Evolutionary conservation across 192 early-diverging fungal genomes (phyloP).

Genomic region (Funneliformis geosporum): DNA sequence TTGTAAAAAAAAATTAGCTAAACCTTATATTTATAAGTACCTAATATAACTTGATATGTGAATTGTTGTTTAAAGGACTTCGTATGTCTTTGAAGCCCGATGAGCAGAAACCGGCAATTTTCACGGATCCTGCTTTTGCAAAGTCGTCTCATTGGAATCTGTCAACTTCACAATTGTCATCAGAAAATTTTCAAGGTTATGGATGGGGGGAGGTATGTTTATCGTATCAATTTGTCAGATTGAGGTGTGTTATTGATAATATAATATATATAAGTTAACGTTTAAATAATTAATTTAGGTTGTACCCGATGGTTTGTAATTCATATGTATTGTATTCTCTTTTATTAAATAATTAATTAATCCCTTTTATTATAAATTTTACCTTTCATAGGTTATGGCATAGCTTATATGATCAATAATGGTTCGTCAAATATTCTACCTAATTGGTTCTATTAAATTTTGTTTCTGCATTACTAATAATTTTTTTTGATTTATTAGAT

Average conservation of each 20-base stretch:
- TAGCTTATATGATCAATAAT: conserved; percentile 94
- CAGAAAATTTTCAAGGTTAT: conserved; percentile 92
- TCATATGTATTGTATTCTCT: too few relatives aligned
- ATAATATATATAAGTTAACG: too few relatives aligned
- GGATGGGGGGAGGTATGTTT: conserved; percentile 75
- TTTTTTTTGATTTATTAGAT: conserved; percentile 34
- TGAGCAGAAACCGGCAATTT: conserved; percentile 83
- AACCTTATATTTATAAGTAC: too few relatives aligned
- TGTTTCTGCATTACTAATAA: too few relatives aligned
- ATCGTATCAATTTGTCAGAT: too few relatives aligned
- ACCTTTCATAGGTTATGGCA: conserved; percentile 57
- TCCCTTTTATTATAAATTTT: too few relatives aligned
- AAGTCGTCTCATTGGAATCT: conserved; percentile 87
- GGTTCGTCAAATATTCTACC: too few relatives aligned
- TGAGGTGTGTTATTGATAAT: too few relatives aligned
- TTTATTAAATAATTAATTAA: too few relatives aligned
- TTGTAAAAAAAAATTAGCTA: too few relatives aligned
- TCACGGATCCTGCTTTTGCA: conserved; percentile 81
- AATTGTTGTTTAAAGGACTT: conserved; percentile 55
- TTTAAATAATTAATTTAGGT: too few relatives aligned
- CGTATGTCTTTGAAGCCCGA: conserved; percentile 70
- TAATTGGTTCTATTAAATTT: too few relatives aligned
- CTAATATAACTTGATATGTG: background rate
- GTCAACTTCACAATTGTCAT: conserved; percentile 89
- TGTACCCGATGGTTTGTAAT: conserved; percentile 69